Conservation (phyloP, 176 grass and related monocot species). For the Rhynchospora breviuscula region DNA sequence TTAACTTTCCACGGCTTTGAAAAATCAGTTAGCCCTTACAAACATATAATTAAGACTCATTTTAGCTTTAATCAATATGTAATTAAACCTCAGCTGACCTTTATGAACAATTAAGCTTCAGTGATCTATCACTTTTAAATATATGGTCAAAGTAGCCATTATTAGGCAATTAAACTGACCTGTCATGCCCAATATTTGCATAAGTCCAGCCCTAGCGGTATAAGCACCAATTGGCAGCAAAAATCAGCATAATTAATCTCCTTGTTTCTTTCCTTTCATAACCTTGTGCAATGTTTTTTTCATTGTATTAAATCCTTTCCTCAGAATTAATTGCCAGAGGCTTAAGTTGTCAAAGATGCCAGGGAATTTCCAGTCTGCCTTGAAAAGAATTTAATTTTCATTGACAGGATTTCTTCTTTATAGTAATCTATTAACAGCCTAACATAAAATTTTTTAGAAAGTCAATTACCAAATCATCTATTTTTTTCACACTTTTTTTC, state of each 20-base stretch:
- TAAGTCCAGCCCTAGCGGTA: not conserved
- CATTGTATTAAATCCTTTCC: not conserved
- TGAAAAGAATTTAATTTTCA: not conserved
- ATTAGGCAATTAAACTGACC: not conserved
- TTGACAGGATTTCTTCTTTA: not conserved
- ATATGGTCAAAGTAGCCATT: not conserved
- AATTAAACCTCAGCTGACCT: not conserved
- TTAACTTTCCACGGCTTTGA: not conserved
- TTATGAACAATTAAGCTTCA: not conserved
- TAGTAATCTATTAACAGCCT: too few species aligned
- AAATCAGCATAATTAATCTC: not conserved
- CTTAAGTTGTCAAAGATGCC: not conserved
- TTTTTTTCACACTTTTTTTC: not conserved
- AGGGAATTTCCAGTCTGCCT: not conserved
- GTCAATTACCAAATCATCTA: not conserved
- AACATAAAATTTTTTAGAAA: too few species aligned
- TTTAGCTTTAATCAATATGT: not conserved
- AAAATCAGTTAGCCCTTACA: not conserved
- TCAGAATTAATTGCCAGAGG: not conserved
- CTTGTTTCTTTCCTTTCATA: not conserved
- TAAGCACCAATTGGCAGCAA: not conserved
- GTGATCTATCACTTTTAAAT: not conserved
- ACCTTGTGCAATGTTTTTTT: not conserved
- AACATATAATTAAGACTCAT: not conserved
- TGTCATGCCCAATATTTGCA: not conserved